Percentiles rank a stretch among this genome's conserved stretches.
These are phyloP conservation scores for Pyrenochaeta sp. DNA, from an alignment of 2,329 filamentous ascomycete genomes.

Conservation along the genomic window DNA sequence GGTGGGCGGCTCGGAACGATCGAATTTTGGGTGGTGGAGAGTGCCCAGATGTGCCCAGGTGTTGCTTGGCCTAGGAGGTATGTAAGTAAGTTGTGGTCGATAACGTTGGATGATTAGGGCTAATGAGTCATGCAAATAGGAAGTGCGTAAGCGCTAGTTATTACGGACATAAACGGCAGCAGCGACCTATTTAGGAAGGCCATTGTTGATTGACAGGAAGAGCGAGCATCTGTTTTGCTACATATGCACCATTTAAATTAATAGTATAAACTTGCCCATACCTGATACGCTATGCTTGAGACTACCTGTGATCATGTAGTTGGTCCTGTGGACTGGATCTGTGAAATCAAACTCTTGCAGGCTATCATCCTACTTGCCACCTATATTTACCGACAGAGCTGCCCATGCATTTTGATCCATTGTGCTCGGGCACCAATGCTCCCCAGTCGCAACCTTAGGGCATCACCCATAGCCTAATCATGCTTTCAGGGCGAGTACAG, in stretches of 20 bases:
- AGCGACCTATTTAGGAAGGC: neutral
- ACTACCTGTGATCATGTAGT: no score
- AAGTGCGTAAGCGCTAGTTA: neutral
- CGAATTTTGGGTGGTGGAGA: slow-evolving; percentile 2
- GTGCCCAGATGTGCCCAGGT: neutral
- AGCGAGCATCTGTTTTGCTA: neutral
- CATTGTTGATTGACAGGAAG: neutral
- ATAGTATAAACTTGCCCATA: neutral
- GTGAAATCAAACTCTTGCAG: neutral
- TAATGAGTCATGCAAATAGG: neutral
- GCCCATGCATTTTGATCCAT: neutral
- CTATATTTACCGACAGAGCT: neutral
- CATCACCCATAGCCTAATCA: neutral
- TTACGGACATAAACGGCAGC: neutral
- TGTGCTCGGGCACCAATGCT: no score
- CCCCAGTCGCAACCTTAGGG: no score
- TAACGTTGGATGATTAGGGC: neutral
- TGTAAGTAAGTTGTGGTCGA: neutral
- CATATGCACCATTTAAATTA: neutral
- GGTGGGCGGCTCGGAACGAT: neutral
- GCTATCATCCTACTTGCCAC: neutral
- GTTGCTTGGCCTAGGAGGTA: neutral
- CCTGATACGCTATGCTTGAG: no score
- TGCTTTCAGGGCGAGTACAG: neutral
- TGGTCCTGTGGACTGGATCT: neutral